These are phyloP conservation scores for Xylariaceae sp. DNA, from an alignment of 2,329 filamentous ascomycete genomes.

Conservation along the genomic window DNA sequence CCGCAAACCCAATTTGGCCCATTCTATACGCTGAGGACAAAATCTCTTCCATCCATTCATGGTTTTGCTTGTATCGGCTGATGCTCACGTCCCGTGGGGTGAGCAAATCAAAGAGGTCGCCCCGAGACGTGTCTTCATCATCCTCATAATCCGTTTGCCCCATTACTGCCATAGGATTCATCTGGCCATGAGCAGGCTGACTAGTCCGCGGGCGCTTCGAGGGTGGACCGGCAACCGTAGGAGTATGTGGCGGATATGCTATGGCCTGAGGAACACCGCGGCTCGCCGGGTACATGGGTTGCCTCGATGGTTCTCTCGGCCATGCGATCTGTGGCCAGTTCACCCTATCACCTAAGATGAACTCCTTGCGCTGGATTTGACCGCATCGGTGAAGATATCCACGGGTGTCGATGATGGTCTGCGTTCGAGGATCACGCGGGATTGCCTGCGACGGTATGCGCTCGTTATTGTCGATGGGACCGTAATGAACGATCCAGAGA, in stretches of 20 bases:
- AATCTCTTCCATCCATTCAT: slow-evolving; percentile 99
- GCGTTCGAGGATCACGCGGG: slow-evolving; percentile 66
- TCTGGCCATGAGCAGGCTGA: slow-evolving; percentile 49
- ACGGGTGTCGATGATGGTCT: slow-evolving; percentile 66
- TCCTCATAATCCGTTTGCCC: slow-evolving; percentile 70
- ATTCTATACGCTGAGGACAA: slow-evolving; percentile 89
- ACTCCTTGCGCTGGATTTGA: slow-evolving; percentile 87
- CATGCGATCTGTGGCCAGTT: slow-evolving; percentile 89
- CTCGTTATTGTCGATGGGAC: slow-evolving; percentile 75
- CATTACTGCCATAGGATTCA: slow-evolving; percentile 48
- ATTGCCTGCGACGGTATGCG: slow-evolving; percentile 74
- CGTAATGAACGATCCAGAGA: slow-evolving; percentile 92
- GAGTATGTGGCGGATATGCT: slow-evolving; percentile 65
- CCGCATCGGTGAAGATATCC: slow-evolving; percentile 75
- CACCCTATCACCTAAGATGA: slow-evolving; percentile 87
- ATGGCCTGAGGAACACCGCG: slow-evolving; percentile 64
- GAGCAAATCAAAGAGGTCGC: slow-evolving; percentile 88
- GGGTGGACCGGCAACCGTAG: slow-evolving; percentile 55
- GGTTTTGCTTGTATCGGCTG: slow-evolving; percentile 88
- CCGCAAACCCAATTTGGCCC: slow-evolving; percentile 82
- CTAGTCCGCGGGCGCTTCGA: slow-evolving; percentile 61
- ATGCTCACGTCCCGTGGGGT: slow-evolving; percentile 89
- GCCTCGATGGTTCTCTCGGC: slow-evolving; percentile 59
- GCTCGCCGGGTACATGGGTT: slow-evolving; percentile 59
- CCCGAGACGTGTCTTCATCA: slow-evolving; percentile 85